Percentiles rank a stretch among this genome's conserved stretches.
Evolutionary conservation across 2,329 filamentous ascomycete species (phyloP).

Genomic region (Fusarium sp.): DNA sequence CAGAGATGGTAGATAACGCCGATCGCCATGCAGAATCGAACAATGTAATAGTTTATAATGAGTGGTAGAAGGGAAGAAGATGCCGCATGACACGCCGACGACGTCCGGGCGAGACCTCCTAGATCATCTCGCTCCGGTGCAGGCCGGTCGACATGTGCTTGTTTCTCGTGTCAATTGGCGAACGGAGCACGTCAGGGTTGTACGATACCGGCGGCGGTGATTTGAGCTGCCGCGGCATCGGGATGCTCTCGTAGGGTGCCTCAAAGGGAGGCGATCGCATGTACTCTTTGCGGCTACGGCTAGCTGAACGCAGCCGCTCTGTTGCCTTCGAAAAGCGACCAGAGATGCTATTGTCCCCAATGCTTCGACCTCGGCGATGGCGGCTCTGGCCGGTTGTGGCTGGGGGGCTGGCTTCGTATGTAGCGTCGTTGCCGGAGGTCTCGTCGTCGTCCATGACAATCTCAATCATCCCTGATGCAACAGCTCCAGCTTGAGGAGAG

Average conservation of each 20-base stretch:
- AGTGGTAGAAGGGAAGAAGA: conserved; percentile 37
- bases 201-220: conserved; percentile 58
- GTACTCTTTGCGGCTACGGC: conserved; percentile 67
- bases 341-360: conserved; percentile 66
- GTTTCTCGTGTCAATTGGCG: conserved; percentile 52
- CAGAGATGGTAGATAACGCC: conserved; percentile 51
- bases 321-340: conserved; percentile 71
- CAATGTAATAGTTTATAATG: conserved; percentile 38
- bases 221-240: conserved; percentile 49
- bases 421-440: conserved; percentile 42
- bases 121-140: conserved; percentile 71
- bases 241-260: conserved; percentile 61
- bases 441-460: conserved; percentile 77
- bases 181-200: conserved; percentile 55
- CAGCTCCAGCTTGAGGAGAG: conserved; percentile 61
- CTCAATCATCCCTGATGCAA: conserved; percentile 73
- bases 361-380: conserved; percentile 72
- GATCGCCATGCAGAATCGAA: conserved; percentile 58
- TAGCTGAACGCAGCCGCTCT: conserved; percentile 73
- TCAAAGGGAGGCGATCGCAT: conserved; percentile 48
- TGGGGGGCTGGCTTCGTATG: conserved; percentile 44
- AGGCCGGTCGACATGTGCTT: conserved; percentile 67
- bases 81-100: conserved; percentile 17
- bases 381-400: conserved; percentile 61
- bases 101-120: conserved; percentile 39